Evolutionary conservation across 768 basidiomycete genomes (phyloP).

Genomic region (Mycena floridula): DNA sequence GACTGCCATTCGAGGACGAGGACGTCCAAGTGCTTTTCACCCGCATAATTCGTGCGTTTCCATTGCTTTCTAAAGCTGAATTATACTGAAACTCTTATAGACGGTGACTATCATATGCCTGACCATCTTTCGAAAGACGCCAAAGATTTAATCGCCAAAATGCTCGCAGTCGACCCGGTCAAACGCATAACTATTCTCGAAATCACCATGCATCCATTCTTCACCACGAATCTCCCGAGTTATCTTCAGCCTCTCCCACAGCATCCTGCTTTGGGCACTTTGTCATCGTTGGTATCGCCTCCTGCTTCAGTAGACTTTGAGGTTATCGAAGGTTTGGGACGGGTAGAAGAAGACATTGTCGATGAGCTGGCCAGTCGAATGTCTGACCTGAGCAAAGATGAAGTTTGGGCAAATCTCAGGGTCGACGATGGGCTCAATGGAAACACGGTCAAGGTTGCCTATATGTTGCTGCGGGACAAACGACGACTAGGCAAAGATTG

Average conservation of each 20-base stretch:
- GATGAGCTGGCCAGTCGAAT: slow-evolving; percentile 73
- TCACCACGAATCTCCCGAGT: slow-evolving; percentile 74
- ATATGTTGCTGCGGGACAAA: slow-evolving; percentile 89
- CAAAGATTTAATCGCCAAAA: slow-evolving; percentile 69
- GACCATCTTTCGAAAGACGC: slow-evolving; percentile 76
- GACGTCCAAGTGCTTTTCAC: slow-evolving; percentile 89
- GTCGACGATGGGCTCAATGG: slow-evolving; percentile 81
- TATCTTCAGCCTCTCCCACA: slow-evolving; percentile 85
- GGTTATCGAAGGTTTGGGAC: slow-evolving; percentile 86
- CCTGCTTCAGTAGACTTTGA: slow-evolving; percentile 65
- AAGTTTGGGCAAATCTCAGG: slow-evolving; percentile 82
- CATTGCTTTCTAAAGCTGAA: not conserved
- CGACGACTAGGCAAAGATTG: slow-evolving; percentile 76
- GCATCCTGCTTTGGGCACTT: slow-evolving; percentile 64
- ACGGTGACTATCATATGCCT: slow-evolving; percentile 85
- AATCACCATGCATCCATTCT: slow-evolving; percentile 88
- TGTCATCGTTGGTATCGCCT: slow-evolving; percentile 67
- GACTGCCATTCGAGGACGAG: slow-evolving; percentile 96
- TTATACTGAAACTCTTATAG: slow-evolving; percentile 29
- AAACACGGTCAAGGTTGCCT: slow-evolving; percentile 95
- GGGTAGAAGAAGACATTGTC: slow-evolving; percentile 88
- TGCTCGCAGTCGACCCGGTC: slow-evolving; percentile 93
- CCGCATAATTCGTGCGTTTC: slow-evolving; percentile 81
- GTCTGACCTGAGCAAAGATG: slow-evolving; percentile 70
- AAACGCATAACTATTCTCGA: slow-evolving; percentile 92